A percentile compares a stretch with the other conserved stretches of the same genome.
Conservation (phyloP, 139 green algal genomes). For the Tetradesmus obliquus region DNA sequence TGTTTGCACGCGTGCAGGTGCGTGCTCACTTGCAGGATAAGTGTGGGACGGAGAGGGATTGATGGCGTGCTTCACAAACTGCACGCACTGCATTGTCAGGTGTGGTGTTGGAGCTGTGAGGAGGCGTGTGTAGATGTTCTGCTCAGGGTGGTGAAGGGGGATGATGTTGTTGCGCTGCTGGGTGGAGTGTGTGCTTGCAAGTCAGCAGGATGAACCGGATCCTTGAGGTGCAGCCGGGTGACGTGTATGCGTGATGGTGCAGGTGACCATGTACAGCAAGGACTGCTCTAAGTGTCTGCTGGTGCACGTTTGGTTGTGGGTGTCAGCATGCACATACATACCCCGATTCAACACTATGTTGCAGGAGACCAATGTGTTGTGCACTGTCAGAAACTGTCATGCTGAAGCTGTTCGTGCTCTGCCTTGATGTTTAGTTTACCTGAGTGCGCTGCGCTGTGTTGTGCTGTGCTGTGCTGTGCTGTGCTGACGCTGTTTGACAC, state of each 20-base stretch:
- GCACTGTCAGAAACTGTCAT: background rate
- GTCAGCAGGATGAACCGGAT: constrained; percentile 55
- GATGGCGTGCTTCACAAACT: background rate
- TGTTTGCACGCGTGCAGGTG: constrained; percentile 66
- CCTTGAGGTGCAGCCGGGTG: constrained; percentile 51
- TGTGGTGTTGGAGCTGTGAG: no score
- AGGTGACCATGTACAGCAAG: background rate
- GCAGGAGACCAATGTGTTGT: no score
- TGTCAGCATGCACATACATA: background rate
- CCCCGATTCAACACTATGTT: no score
- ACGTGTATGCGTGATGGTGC: background rate
- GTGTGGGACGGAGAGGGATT: background rate
- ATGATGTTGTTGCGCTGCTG: background rate
- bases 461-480: constrained; percentile 13
- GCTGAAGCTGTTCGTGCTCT: background rate
- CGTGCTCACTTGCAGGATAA: no score
- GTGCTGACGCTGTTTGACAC: constrained; percentile 66
- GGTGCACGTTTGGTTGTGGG: background rate
- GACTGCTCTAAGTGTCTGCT: background rate
- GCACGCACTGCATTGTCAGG: no score
- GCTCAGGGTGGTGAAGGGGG: background rate
- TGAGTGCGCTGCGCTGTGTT: background rate
- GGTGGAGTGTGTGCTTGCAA: background rate
- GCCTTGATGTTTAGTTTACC: background rate
- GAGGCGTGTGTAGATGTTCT: no score